These are phyloP conservation scores for Fusarium burgessii DNA, from an alignment of 2,329 filamentous ascomycete genomes.

Conservation along the genomic window DNA sequence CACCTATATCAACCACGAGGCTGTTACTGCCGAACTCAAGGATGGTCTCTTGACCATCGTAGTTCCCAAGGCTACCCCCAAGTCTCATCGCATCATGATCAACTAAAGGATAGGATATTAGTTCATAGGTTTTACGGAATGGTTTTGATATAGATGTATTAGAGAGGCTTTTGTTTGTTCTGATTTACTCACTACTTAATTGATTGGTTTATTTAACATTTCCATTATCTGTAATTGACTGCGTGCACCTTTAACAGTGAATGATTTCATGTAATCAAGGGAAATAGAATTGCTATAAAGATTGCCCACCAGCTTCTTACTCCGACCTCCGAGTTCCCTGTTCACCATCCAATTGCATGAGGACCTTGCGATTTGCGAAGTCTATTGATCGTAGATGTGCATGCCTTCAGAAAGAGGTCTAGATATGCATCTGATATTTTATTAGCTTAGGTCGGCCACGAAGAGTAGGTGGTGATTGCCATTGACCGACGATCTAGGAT, in stretches of 20 bases:
- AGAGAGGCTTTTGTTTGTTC: neutral
- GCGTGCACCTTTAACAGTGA: neutral
- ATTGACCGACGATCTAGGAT: too few species aligned
- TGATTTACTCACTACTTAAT: neutral
- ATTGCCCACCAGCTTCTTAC: too few species aligned
- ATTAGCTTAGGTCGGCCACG: too few species aligned
- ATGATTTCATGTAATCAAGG: too few species aligned
- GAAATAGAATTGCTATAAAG: too few species aligned
- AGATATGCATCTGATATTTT: too few species aligned
- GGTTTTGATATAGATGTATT: neutral
- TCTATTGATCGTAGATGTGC: too few species aligned
- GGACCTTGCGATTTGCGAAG: too few species aligned
- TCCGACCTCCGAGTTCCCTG: too few species aligned
- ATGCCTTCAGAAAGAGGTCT: too few species aligned
- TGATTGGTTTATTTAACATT: neutral
- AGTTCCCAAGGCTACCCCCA: neutral
- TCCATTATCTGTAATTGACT: neutral
- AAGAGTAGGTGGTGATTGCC: too few species aligned
- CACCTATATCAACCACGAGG: constrained; percentile 67
- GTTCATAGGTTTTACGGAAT: neutral
- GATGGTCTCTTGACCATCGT: constrained; percentile 8
- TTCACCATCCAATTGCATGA: too few species aligned
- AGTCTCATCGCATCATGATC: neutral
- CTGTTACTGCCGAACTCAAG: constrained; percentile 63
- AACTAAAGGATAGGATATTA: neutral